Evolutionary conservation across 2,329 filamentous ascomycete genomes (phyloP).

Genomic region (Aspergillus sergii): DNA sequence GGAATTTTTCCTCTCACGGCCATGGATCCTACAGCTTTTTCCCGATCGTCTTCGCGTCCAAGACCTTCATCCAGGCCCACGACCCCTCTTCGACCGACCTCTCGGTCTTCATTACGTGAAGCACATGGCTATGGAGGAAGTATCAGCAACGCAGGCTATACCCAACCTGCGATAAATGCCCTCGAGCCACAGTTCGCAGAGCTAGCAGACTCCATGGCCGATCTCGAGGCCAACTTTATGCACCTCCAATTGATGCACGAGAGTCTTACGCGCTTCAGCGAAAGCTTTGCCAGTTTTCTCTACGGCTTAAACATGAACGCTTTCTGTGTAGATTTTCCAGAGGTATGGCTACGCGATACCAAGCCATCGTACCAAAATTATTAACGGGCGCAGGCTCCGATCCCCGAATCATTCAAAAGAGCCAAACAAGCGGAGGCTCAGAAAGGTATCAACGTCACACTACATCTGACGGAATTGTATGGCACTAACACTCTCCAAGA

Average conservation of each 20-base stretch:
- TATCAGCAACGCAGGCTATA: slow-evolving; percentile 39
- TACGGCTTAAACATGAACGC: slow-evolving; percentile 99
- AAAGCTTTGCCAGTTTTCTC: slow-evolving; percentile 92
- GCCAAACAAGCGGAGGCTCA: slow-evolving; percentile 62
- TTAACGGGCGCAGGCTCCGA: slow-evolving; percentile 64
- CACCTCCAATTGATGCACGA: slow-evolving; percentile 97
- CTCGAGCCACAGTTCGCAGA: slow-evolving; percentile 93
- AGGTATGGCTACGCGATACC: slow-evolving; percentile 57
- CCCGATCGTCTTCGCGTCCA: slow-evolving; percentile 62
- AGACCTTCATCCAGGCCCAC: slow-evolving; percentile 75
- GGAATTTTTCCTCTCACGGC: slow-evolving; percentile 6
- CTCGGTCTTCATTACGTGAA: slow-evolving; percentile 83
- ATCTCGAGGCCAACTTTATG: slow-evolving; percentile 96
- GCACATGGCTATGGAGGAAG: slow-evolving; percentile 59
- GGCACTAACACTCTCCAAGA: slow-evolving; percentile 29
- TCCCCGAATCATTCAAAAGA: slow-evolving; percentile 78
- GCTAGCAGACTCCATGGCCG: slow-evolving; percentile 88
- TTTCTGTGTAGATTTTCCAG: slow-evolving; percentile 96
- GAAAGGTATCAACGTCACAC: slow-evolving; percentile 36
- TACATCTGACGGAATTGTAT: neutral
- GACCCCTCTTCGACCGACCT: slow-evolving; percentile 87
- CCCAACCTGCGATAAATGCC: slow-evolving; percentile 68
- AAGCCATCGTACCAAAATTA: slow-evolving; percentile 3
- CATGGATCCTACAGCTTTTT: slow-evolving; percentile 34
- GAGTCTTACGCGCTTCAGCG: slow-evolving; percentile 86